Evolutionary conservation across 441 rosid genomes (phyloP).

Genomic region (Sinapis alba): DNA sequence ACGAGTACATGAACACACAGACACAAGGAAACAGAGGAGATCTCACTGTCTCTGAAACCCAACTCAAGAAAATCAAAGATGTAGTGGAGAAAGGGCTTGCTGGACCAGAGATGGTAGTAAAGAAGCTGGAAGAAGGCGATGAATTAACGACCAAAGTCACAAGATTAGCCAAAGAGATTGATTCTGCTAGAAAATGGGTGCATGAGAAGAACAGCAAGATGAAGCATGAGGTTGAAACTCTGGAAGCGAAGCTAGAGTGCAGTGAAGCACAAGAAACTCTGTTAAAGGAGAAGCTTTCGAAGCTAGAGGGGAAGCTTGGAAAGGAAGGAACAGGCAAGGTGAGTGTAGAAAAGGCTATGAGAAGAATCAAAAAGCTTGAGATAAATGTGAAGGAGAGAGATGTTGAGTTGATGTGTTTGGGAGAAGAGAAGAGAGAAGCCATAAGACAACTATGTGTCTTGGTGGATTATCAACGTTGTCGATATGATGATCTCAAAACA

Average conservation of each 20-base stretch:
- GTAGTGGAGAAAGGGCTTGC: conserved; percentile 42
- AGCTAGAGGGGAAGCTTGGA: conserved; percentile 43
- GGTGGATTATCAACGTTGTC: conserved; percentile 59
- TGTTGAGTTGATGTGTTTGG: conserved; percentile 43
- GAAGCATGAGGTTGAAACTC: conserved; percentile 41
- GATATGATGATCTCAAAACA: conserved; percentile 51
- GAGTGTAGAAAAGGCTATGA: conserved; percentile 35
- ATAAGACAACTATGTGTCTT: conserved; percentile 68
- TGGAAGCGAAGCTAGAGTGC: conserved; percentile 38
- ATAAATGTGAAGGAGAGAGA: conserved; percentile 48
- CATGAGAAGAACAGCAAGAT: conserved; percentile 32
- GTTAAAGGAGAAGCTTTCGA: conserved; percentile 43
- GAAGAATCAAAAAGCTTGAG: conserved; percentile 52
- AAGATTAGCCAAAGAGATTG: conserved; percentile 47
- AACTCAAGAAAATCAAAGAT: conserved; percentile 44
- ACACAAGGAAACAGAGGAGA: conserved; percentile 31
- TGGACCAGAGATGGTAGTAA: conserved; percentile 46
- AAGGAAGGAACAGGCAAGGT: conserved; percentile 43
- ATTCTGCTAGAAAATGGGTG: conserved; percentile 47
- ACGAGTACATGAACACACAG: not conserved
- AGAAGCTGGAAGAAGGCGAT: conserved; percentile 43
- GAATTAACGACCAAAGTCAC: conserved; percentile 43
- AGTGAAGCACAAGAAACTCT: conserved; percentile 45
- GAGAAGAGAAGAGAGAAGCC: conserved; percentile 85
- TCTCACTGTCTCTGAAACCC: conserved; percentile 37